Evolutionary conservation across 441 rosid species (phyloP), one percentile per base, ranked within the genome.

Genomic region (Isatis lusitanica): DNA sequence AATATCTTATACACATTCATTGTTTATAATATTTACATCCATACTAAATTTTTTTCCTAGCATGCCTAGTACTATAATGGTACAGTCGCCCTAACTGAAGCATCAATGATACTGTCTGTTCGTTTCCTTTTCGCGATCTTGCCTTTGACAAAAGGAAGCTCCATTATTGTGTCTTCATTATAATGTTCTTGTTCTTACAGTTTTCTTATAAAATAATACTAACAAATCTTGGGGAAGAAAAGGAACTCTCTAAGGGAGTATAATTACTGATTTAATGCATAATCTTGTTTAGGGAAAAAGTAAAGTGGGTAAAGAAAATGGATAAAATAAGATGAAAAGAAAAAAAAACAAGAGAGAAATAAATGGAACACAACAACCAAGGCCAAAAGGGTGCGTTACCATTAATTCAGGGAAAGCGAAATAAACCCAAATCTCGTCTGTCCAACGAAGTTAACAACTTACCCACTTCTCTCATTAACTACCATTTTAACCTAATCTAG

Each of bases 391-490:
- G 74, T 77, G 53, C 80, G 77, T 77, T 77, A 66, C 73, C 73
- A 77, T 77, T 66, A 71, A 77, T 71, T 42, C 43, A 51, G 76
- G 68, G 68, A 77, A 77, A 70, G 76, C 63, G 58, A 77, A 71
- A 48, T 70, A 58, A 77, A 77, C 28, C 73, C 68, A 47, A 70
- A 30, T 21, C 48, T 57, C 67, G 6, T 75, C 70, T 75, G n/a
- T 75, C 70, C 69, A n/a, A 63, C 65, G 13, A 38, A 56, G 17
- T 31, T 26, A 70, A 57, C 67, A 36, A 56, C 71, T 63, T 44
- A 57, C 62, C 62, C 26, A 63, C 75, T 38, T 18, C 31, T 44
- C 31, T 39, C 52, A 63, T 35, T 69, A 6, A 68, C n/a, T 15
- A 57, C 61, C 53, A 39, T 59, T 57, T 74, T 11, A 31, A 58